phyloP scores from a whole-genome alignment of 352 stramenopile genomes.

The Pythium rhizo-oryzae region DNA sequence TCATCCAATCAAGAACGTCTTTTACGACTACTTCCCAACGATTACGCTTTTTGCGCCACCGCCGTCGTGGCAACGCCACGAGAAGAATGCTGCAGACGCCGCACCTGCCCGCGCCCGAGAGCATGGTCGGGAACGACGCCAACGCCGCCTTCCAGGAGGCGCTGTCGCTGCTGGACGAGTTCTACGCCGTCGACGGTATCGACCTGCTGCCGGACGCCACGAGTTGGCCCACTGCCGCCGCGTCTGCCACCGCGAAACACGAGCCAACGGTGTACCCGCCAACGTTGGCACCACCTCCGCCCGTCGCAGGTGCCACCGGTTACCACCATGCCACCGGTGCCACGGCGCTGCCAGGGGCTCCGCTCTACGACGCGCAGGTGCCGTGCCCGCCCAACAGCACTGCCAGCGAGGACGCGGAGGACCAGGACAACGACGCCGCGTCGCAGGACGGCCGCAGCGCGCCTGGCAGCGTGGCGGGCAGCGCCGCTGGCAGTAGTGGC shows the following conservation, averaged over 20 bases:
- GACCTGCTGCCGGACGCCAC: conserved; percentile 21
- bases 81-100: conserved; percentile 15
- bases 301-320: neutral
- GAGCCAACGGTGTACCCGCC: neutral
- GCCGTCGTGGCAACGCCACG: neutral
- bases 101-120: neutral
- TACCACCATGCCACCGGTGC: neutral
- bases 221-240: neutral
- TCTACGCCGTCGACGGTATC: conserved; percentile 25
- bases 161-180: conserved; percentile 28
- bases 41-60: conserved; percentile 5
- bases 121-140: conserved; percentile 11
- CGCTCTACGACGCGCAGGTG: neutral
- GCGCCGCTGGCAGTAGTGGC: neutral
- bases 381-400: neutral
- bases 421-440: conserved; percentile 9
- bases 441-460: conserved; percentile 11
- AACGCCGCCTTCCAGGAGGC: conserved; percentile 28
- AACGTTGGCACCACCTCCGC: neutral
- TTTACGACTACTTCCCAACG: neutral
- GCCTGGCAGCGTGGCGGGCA: neutral
- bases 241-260: neutral
- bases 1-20: neutral
- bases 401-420: conserved; percentile 1
- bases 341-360: too few relatives aligned